Evolutionary conservation across 768 basidiomycete species (phyloP).

Genomic region (Collybiopsis luxurians): DNA sequence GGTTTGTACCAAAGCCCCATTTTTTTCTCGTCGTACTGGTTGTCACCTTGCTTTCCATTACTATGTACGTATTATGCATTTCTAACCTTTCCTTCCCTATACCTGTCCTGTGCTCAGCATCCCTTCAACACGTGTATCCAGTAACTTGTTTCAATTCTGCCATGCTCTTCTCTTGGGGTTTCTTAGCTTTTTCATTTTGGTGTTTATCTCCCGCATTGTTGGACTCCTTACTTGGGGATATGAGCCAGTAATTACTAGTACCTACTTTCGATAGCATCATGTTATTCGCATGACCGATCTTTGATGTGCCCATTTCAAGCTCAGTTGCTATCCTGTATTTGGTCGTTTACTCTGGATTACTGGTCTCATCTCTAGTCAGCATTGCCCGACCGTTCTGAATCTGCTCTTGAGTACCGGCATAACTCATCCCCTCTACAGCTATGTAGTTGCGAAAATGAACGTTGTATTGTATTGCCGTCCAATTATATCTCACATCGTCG

Average conservation of each 20-base stretch:
- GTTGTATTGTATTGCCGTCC: too few species aligned
- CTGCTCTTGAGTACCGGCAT: too few species aligned
- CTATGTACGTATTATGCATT: slow-evolving; percentile 6
- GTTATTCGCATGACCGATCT: background rate
- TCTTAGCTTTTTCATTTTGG: slow-evolving; percentile 10
- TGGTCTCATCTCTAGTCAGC: too few species aligned
- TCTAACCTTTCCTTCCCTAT: slow-evolving; percentile 9
- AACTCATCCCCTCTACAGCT: too few species aligned
- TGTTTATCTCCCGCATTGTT: slow-evolving; percentile 10
- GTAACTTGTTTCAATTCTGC: slow-evolving; percentile 6
- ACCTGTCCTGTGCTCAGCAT: background rate
- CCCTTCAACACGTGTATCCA: slow-evolving; percentile 6
- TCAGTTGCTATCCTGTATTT: background rate
- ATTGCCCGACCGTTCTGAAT: too few species aligned
- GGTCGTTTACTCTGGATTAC: too few species aligned
- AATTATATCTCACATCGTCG: too few species aligned
- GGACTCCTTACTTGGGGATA: background rate
- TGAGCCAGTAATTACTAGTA: too few species aligned
- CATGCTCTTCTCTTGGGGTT: slow-evolving; percentile 10
- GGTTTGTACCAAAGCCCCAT: slow-evolving; percentile 14
- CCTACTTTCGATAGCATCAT: background rate
- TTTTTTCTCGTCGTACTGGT: slow-evolving; percentile 17
- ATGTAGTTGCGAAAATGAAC: too few species aligned
- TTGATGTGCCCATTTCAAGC: background rate
- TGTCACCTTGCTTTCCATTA: background rate